Percentiles rank a stretch among this genome's conserved stretches.
Evolutionary conservation across 2,329 filamentous ascomycete species (phyloP).

Genomic region (Cadophora luteo-olivacea): DNA sequence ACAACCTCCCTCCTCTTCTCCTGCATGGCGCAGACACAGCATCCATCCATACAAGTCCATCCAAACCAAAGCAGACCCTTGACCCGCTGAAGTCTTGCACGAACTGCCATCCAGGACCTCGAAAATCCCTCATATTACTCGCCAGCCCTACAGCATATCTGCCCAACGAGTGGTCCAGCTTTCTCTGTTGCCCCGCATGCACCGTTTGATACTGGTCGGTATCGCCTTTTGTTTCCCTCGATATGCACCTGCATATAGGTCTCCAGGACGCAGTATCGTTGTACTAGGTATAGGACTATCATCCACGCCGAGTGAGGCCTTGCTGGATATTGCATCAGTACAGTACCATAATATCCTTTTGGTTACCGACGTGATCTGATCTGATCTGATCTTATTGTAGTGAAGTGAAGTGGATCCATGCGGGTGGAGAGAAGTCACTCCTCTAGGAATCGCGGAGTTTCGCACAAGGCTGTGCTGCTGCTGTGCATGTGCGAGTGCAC

Average conservation of each 20-base stretch:
- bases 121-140: slow-evolving; percentile 4
- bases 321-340: neutral
- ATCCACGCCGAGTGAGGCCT: neutral
- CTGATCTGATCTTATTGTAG: neutral
- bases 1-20: too few relatives aligned
- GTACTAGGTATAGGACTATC: too few relatives aligned
- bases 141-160: slow-evolving; percentile 1
- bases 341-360: neutral
- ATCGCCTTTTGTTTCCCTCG: neutral
- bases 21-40: neutral
- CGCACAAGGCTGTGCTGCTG: neutral
- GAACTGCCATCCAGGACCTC: neutral
- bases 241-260: neutral
- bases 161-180: neutral
- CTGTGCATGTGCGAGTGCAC: neutral
- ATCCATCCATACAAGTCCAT: too few relatives aligned
- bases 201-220: neutral
- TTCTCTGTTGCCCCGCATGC: neutral
- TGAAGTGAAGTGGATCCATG: too few relatives aligned
- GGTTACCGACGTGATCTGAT: neutral
- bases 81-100: neutral
- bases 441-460: too few relatives aligned
- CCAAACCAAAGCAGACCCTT: neutral
- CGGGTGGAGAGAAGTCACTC: too few relatives aligned
- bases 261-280: too few relatives aligned